Percentiles rank a stretch among this genome's conserved stretches.
Evolutionary conservation across 2,329 filamentous ascomycete species (phyloP).

Genomic region (Aspergillus sp.): DNA sequence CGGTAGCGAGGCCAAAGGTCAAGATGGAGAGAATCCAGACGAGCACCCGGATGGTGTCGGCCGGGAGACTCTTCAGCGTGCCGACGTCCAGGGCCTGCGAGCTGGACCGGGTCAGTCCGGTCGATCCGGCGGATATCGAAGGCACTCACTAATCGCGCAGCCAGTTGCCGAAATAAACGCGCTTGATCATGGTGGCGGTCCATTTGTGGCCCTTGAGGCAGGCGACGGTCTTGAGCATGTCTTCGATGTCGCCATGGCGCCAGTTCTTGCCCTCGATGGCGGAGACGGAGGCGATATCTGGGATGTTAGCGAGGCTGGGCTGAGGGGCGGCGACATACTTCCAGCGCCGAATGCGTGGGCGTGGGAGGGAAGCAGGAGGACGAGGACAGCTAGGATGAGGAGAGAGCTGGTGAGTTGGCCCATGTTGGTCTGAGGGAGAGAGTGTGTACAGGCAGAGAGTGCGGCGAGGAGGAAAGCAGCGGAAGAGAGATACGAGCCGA

Average conservation of each 20-base stretch:
- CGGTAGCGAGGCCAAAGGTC: conserved; percentile 75
- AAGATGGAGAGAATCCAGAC: conserved; percentile 77
- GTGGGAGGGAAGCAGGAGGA: conserved; percentile 29
- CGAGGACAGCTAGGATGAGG: conserved; percentile 26
- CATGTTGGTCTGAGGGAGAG: conserved; percentile 1
- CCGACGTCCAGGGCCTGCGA: conserved; percentile 75
- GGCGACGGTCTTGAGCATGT: conserved; percentile 66
- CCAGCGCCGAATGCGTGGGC: conserved; percentile 38
- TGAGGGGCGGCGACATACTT: conserved; percentile 22
- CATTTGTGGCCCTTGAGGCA: conserved; percentile 77
- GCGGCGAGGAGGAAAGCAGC: no score
- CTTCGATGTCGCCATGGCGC: conserved; percentile 62
- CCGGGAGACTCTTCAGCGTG: conserved; percentile 67
- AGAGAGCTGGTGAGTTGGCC: conserved; percentile 19
- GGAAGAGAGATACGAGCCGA: no score
- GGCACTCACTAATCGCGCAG: conserved; percentile 58
- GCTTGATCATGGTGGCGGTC: conserved; percentile 67
- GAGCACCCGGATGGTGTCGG: conserved; percentile 66
- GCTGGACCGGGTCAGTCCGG: conserved; percentile 15
- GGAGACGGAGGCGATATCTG: conserved; percentile 42
- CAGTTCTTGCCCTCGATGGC: conserved; percentile 43
- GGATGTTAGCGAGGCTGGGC: conserved; percentile 3
- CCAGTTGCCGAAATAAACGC: conserved; percentile 82
- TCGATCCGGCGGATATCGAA: not conserved
- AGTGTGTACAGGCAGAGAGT: no score